These are phyloP conservation scores for Cucurbita moschata DNA, from an alignment of 306 rosid genomes.

Conservation along the genomic window DNA sequence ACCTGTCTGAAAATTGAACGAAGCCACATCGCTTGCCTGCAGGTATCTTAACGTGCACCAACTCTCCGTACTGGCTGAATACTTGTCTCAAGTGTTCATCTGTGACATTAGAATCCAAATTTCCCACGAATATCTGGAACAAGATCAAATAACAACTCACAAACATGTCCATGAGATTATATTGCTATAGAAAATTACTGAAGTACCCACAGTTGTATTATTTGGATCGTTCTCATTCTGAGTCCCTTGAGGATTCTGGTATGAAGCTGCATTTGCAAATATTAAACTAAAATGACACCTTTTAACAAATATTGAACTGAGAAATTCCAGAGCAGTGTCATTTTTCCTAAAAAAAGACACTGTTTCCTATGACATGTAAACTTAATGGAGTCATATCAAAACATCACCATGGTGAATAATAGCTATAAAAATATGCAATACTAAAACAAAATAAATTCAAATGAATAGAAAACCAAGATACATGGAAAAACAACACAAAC, in stretches of 20 bases:
- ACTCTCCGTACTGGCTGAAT: conserved; percentile 66
- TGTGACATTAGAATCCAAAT: conserved; percentile 69
- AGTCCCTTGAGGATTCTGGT: conserved; percentile 60
- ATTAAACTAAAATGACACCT: background rate
- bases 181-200: conserved; percentile 3
- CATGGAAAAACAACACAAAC: background rate
- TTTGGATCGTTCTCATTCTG: conserved; percentile 85
- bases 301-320: background rate
- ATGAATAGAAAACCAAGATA: background rate
- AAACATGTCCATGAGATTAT: background rate
- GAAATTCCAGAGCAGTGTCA: background rate
- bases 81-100: conserved; percentile 91
- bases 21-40: conserved; percentile 94
- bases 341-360: background rate
- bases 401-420: background rate
- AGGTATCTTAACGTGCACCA: conserved; percentile 90
- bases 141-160: conserved; percentile 6
- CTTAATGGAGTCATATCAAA: background rate
- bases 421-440: background rate
- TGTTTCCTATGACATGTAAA: background rate
- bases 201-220: conserved; percentile 80
- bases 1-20: conserved; percentile 91
- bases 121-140: conserved; percentile 87
- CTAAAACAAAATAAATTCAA: background rate
- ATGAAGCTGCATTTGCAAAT: conserved; percentile 64